Evolutionary conservation across 2,329 filamentous ascomycete genomes (phyloP), one percentile per base, ranked within the genome.

Genomic region (Fusarium brevicatenulatum): DNA sequence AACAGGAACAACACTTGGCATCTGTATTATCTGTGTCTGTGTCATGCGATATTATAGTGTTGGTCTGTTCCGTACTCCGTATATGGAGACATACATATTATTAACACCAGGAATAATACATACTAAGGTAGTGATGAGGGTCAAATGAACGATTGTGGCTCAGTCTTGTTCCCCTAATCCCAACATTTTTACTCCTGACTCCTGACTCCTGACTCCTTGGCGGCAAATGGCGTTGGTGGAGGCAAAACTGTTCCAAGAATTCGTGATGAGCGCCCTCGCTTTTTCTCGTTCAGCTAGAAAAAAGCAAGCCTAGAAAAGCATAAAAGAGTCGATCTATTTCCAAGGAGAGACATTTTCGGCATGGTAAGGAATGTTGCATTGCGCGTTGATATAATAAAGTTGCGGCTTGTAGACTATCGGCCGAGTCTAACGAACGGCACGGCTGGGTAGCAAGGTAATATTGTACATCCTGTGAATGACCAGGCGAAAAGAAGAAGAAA

Each of bases 291-390:
- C 34, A 62, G 37, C 37, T 46, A 40, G 19, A 25, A 42, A 37
- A 65, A 44, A 42, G 28, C 36, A 39, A 30, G 47, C 23, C 16
- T 40, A 44, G 28, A 25, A 23, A 44, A 65, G 34, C 32, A 12
- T 34, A 50, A 71, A 58, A 25, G 19, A 18, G 70, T 37, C 30
- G 64, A 71, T 62, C 42, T 34, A 44, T 58, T 60, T 37, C 50
- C 67, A 37, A 19, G 49, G 34, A 36, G 37, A 25, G 40, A 7
- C 34, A 53, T 56, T 37, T 62, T 50, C 30, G 46, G 49, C 37
- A 64, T 71, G 42, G 47, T 23, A 68, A 74, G 71, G 71, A 73
- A 73, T 74, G 71, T 56, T 62, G 44, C 54, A 57, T 58, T 70
- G 60, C 40, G 50, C n/a, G 42, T 46, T 46, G 59, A 53, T 56